Conservation (phyloP, 305 asterid species). For the Striga hermonthica region DNA sequence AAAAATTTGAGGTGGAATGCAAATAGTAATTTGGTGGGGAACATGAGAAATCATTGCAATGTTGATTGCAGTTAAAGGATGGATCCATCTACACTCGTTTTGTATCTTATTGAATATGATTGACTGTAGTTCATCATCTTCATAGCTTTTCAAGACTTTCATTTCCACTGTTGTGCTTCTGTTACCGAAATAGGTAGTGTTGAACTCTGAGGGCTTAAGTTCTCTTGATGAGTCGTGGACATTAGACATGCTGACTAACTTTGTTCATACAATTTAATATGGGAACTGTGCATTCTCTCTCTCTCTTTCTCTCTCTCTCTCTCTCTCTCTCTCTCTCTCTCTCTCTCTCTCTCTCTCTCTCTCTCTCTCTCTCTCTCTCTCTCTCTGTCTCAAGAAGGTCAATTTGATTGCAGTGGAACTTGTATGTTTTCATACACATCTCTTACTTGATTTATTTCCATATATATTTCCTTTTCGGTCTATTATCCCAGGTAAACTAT, state of each 20-base stretch:
- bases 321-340: no score
- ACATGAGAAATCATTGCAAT: background rate
- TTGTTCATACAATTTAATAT: background rate
- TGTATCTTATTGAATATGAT: background rate
- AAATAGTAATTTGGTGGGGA: background rate
- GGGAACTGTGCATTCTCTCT: no score
- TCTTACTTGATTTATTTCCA: background rate
- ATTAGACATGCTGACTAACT: background rate
- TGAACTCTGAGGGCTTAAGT: no score
- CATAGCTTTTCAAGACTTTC: background rate
- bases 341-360: no score
- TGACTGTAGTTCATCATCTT: background rate
- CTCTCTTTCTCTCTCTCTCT: no score
- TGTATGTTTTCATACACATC: background rate
- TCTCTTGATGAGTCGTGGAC: background rate
- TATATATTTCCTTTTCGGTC: background rate
- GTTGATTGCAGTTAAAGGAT: background rate
- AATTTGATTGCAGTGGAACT: background rate
- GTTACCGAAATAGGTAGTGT: background rate
- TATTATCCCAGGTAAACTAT: slow-evolving; percentile 45
- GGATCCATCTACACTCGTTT: background rate
- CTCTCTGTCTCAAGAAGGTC: no score
- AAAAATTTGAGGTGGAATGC: background rate
- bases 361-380: no score
- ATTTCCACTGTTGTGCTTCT: background rate